Evolutionary conservation across 306 rosid species (phyloP).

Genomic region (Lathyrus aphaca): DNA sequence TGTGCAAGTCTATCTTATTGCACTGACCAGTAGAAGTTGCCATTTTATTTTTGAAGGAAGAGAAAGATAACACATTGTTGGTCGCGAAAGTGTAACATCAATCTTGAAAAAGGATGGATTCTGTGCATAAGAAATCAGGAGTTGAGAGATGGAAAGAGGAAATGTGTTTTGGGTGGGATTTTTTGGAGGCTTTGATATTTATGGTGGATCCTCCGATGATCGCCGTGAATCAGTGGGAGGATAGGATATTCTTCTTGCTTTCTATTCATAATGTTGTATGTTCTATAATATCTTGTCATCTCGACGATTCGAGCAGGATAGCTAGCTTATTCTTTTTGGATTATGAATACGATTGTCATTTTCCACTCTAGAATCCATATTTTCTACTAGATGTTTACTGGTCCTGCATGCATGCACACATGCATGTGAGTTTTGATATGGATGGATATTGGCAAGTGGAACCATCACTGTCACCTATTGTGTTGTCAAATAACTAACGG

Average conservation of each 20-base stretch:
- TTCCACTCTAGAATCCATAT: neutral
- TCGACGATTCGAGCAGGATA: slow-evolving; percentile 40
- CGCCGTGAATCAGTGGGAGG: slow-evolving; percentile 47
- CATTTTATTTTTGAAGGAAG: slow-evolving; percentile 21
- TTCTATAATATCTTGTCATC: slow-evolving; percentile 36
- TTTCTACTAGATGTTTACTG: neutral
- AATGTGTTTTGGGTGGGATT: slow-evolving; percentile 15
- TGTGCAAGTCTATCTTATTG: slow-evolving; percentile 35
- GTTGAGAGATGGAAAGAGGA: slow-evolving; percentile 39
- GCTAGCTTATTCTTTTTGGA: slow-evolving; percentile 54
- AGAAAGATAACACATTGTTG: slow-evolving; percentile 48
- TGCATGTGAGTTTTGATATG: neutral
- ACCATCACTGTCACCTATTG: neutral
- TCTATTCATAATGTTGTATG: slow-evolving; percentile 54
- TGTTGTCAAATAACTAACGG: neutral
- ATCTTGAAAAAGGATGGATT: slow-evolving; percentile 38
- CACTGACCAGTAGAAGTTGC: slow-evolving; percentile 40
- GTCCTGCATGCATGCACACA: neutral
- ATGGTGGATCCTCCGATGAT: slow-evolving; percentile 47
- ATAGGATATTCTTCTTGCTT: slow-evolving; percentile 51
- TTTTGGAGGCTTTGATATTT: slow-evolving; percentile 48
- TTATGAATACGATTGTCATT: slow-evolving; percentile 28
- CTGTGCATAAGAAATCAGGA: slow-evolving; percentile 43
- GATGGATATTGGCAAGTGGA: slow-evolving; percentile 2
- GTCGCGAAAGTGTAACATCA: slow-evolving; percentile 41